Evolutionary conservation across 306 rosid genomes (phyloP).

Genomic region (Acacia acuminata): DNA sequence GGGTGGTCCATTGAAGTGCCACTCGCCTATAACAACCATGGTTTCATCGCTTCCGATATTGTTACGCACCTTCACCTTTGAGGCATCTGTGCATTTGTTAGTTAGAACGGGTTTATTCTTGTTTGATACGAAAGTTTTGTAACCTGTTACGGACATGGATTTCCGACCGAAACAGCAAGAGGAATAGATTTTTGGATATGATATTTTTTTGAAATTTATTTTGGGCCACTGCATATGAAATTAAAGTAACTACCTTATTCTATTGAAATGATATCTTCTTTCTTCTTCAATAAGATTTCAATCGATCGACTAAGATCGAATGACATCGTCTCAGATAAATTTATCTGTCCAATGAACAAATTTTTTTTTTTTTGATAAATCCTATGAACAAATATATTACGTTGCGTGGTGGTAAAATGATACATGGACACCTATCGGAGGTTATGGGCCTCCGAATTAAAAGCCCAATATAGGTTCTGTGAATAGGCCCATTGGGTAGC

Average conservation of each 20-base stretch:
- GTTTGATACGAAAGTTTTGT: conserved; percentile 30
- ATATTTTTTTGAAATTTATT: neutral
- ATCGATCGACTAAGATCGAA: neutral
- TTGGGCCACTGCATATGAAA: neutral
- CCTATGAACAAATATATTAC: too few species aligned
- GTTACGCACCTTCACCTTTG: neutral
- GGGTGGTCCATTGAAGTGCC: conserved; percentile 17
- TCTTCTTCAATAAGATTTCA: neutral
- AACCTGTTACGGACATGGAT: conserved; percentile 10
- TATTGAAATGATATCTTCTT: neutral
- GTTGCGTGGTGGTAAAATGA: neutral
- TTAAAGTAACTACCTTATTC: neutral
- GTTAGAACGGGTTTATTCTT: conserved; percentile 12
- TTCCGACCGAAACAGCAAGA: neutral
- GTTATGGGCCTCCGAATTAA: neutral
- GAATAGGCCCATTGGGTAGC: neutral
- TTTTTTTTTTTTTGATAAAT: too few species aligned
- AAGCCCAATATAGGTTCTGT: neutral
- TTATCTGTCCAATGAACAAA: neutral
- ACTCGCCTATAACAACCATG: neutral
- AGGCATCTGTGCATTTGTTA: conserved; percentile 15
- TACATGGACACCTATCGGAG: neutral
- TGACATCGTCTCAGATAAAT: neutral
- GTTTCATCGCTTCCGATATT: conserved; percentile 3
- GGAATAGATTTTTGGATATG: neutral